Percentiles rank a stretch among this genome's conserved stretches.
Evolutionary conservation across 108 stramenopile genomes (phyloP).

Genomic region (Conticribra guillardii): DNA sequence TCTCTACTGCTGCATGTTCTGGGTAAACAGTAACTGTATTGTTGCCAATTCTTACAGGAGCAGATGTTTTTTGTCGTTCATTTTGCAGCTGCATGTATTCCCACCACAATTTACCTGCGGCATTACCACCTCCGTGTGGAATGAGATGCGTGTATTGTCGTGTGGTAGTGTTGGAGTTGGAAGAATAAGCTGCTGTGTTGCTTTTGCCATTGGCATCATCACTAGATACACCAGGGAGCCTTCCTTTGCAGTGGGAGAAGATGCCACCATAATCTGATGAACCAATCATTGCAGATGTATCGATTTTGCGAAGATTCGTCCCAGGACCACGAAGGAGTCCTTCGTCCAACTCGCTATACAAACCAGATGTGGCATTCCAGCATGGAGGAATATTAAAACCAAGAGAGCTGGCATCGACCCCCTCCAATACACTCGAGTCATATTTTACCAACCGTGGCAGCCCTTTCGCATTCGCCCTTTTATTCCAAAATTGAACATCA

Average conservation of each 20-base stretch:
- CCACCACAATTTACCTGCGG: conserved; percentile 27
- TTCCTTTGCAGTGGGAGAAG: conserved; percentile 10
- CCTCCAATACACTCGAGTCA: conserved; percentile 20
- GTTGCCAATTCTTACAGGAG: not conserved
- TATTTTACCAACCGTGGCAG: conserved; percentile 26
- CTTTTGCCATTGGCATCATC: not conserved
- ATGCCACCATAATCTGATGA: not conserved
- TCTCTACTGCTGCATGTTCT: conserved; percentile 28
- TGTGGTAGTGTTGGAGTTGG: too few relatives aligned
- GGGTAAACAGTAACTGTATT: not conserved
- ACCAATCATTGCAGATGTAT: conserved; percentile 11
- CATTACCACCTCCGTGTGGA: conserved; percentile 28
- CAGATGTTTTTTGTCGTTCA: not conserved
- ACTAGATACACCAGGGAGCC: not conserved
- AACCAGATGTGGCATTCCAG: conserved; percentile 20
- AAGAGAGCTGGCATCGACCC: not conserved
- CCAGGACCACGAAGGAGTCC: conserved; percentile 11
- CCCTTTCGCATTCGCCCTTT: conserved; percentile 16
- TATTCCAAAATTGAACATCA: conserved; percentile 78
- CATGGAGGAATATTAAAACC: conserved; percentile 4
- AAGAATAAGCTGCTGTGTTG: not conserved
- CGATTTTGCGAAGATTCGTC: conserved; percentile 34
- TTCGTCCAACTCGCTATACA: conserved; percentile 31
- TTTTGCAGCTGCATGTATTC: conserved; percentile 24
- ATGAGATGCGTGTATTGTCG: conserved; percentile 31